Base-by-base conservation (phyloP, 345 rosid species). In the Microthlaspi erraticum region DNA sequence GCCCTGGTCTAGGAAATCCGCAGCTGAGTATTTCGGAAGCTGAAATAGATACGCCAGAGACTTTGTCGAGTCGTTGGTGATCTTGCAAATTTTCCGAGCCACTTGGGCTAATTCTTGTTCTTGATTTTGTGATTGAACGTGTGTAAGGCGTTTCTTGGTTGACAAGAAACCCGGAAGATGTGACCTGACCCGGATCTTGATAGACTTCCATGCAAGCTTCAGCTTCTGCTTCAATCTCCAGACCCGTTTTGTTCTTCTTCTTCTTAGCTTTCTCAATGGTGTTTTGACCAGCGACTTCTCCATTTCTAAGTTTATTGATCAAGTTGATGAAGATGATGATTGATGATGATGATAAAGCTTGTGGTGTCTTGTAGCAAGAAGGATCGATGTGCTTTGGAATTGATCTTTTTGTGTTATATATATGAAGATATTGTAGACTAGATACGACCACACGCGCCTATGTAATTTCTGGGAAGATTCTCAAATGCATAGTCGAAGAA, bases 1-100 rank as follows among this genome's bases (percentile, higher is more conserved):
- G 0, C 87, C 92, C 6, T 69, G 39, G 78, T 87, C 89, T 5
- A 85, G 31, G 38, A 87, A 85, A 83, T 85, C 83, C 0, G 77
- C 43, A 0, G 89, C 83, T 20, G 81, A 70, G 31, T 76, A 76
- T 17, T 76, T 75, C 0, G 86, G 87, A 70, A 74, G 73, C 56
- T 63, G 74, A 34, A 87, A 79, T 17, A 87, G 82, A 37, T 41
- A 33, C 17, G 74, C 85, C 2, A 85, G 76, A 0, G 87, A 66
- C 43, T 77, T 83, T 54, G 63, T 68, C 10, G 83, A 54, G n/a
- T 68, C 72, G 23, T 50, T 43, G 5, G 81, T 2, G 23, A 65
- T 74, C 8, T 65, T 81, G 78, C 74, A 52, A 19, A 68, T 50
- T 29, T 60, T 75, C 60, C 38, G 10, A 10, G 68, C 64, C 17